phyloP scores from a whole-genome alignment of 305 asterid genomes.

The Fraxinus albicans region DNA sequence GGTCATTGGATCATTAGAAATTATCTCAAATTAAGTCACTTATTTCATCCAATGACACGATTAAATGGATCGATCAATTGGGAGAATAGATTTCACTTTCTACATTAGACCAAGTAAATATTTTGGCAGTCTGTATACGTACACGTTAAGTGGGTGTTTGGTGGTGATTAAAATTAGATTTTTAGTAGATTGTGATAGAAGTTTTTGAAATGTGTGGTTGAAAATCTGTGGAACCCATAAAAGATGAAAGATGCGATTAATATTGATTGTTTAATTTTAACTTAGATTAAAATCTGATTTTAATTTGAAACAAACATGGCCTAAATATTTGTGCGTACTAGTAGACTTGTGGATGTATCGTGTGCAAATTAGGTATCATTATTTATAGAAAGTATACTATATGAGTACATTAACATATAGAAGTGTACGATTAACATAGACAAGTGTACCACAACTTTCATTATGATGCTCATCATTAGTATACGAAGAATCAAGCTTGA shows the following conservation, averaged over 20 bases:
- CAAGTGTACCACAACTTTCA: not conserved
- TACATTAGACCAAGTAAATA: not conserved
- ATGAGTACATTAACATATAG: not conserved
- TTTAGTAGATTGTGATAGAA: no score
- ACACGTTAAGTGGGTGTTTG: no score
- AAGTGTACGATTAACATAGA: not conserved
- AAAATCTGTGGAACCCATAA: no score
- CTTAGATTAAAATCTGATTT: no score
- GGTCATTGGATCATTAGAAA: not conserved
- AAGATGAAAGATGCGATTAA: no score
- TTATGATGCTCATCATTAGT: not conserved
- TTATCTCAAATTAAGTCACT: not conserved
- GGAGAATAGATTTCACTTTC: not conserved
- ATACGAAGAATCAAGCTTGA: not conserved
- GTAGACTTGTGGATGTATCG: not conserved
- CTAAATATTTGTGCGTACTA: not conserved
- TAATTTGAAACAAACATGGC: no score
- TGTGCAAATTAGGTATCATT: not conserved
- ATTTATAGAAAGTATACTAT: not conserved
- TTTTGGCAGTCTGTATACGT: no score
- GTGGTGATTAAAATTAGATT: no score
- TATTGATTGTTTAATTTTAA: no score
- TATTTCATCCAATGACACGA: not conserved
- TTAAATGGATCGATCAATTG: not conserved
- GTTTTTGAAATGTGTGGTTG: no score